Base-by-base conservation (phyloP, 2,329 filamentous ascomycete species). In the Lasiodiplodia sp. region DNA sequence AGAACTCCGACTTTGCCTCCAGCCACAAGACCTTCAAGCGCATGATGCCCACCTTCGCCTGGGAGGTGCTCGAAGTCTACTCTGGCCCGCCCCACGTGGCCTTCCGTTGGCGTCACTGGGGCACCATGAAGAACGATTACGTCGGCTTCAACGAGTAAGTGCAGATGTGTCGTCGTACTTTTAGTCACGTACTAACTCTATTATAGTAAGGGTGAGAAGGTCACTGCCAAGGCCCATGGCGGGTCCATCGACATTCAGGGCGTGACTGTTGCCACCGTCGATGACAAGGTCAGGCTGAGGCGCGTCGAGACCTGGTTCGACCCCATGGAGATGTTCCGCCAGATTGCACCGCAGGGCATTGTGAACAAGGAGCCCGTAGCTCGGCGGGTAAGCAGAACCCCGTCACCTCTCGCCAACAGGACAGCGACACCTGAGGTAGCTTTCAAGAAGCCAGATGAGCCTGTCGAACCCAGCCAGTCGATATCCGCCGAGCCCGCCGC, bases 1-100 rank as follows among this genome's bases (percentile, higher is more conserved):
- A 82, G 62, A 83, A 87, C 69, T 88, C 85, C 3, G 87, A 89
- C 76, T 91, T 91, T 72, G 83, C 85, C 1, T 83, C 82, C 3
- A 90, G 87, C 74, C 89, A 92, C 81, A 91, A 91, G 82, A 88
- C 87, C 0, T 91, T 92, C 78, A 91, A 91, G 81, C 82, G 88
- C 66, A 91, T 91, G 88, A 91, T 92, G 89, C 89, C 89, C 0
- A 88, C 85, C 0, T 91, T 92, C 77, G 89, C 89, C 0, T 92
- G 89, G 88, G 90, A 91, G 78, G 88, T 91, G 1, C 75, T 90
- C 18, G 89, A 91, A 76, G 88, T 91, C 2, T 91, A 90, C 75
- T 87, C 86, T 70, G 89, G 87, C 0, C 88, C 88, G 28, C 89
- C 89, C 2, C 81, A 82, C 14, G 88, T 91, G 44, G 82, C 84